Evolutionary conservation across 441 rosid species (phyloP), one percentile per base, ranked within the genome.

Genomic region (Euphorbia schlechtendalii): DNA sequence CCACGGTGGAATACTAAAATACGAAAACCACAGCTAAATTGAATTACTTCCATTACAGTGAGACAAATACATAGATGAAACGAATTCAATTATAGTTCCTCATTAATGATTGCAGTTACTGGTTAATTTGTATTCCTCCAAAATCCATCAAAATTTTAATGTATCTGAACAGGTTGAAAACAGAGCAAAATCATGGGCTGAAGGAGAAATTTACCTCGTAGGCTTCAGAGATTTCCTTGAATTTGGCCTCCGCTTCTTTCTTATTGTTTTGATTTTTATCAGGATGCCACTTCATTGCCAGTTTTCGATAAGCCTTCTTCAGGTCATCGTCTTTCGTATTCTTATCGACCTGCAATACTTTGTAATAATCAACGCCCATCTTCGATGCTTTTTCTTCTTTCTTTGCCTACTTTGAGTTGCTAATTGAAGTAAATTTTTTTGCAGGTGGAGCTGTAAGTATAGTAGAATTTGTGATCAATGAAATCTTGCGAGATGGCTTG

Each of bases 281-380:
- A 64, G 98, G 98, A 60, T 87, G 98, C 98, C 96, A 89, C 34
- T 84, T 89, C 95, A 92, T 87, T 54, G 96, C 96, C 61, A 89
- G 95, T 77, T 92, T 92, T 66, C 96, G 80, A 66, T 92, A 92
- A 53, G 96, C 84, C 73, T 89, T 92, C 87, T 89, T 92, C 81
- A 89, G 78, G 63, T 92, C 98, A 1, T 86, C 96, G 59, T 92
- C 93, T 14, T 70, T 87, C 9, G 95, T 86, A 48, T 67, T 78
- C 78, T 78, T 81, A 61, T 85, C 88, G 2, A 91, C 96, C 72
- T 80, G 87, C 69, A 91, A 76, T 62, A 87, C 65, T 71, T 79
- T 87, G 79, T 91, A 91, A 68, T 84, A 89, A 75, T 86, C 98
- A n/a, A 81, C 79, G 28, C 94, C 98, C 98, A 91, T 91, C 49